Evolutionary conservation across 2,329 filamentous ascomycete species (phyloP).

Genomic region (Scleromitrula shiraiana): DNA sequence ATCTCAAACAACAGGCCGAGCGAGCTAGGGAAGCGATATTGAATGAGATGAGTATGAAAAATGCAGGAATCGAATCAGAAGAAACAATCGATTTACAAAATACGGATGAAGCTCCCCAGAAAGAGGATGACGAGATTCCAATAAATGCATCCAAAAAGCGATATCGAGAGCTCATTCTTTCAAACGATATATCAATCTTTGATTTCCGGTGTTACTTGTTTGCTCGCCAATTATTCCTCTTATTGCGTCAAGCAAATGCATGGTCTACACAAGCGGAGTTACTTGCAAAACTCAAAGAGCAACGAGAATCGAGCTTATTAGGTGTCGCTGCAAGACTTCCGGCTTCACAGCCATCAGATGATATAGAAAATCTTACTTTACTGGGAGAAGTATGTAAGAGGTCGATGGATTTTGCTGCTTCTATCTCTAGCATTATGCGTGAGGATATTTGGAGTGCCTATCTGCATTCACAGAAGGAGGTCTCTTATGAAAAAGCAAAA

Average conservation of each 20-base stretch:
- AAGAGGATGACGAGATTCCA: constrained; percentile 47
- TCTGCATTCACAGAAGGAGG: constrained; percentile 6
- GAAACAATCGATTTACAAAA: constrained; percentile 46
- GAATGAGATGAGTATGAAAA: constrained; percentile 31
- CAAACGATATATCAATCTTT: constrained; percentile 91
- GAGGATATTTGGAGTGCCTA: constrained; percentile 65
- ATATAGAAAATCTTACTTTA: constrained; percentile 65
- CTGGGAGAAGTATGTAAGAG: constrained; percentile 82
- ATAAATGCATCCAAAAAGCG: constrained; percentile 63
- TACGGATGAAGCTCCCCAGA: constrained; percentile 28
- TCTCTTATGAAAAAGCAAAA: constrained; percentile 28
- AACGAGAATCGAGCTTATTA: constrained; percentile 50
- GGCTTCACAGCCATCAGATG: constrained; percentile 42
- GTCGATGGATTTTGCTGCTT: constrained; percentile 75
- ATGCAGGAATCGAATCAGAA: constrained; percentile 28
- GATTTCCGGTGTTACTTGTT: constrained; percentile 95
- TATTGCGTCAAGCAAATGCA: constrained; percentile 75
- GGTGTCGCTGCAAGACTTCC: constrained; percentile 47
- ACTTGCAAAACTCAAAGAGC: constrained; percentile 52
- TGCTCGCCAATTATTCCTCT: constrained; percentile 72
- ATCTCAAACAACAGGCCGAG: constrained; percentile 55
- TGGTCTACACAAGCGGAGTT: constrained; percentile 55
- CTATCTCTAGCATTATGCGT: constrained; percentile 70
- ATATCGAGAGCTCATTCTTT: constrained; percentile 85
- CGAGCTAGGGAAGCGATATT: constrained; percentile 39